phyloP scores from a whole-genome alignment of 148 eudicot genomes.

The Diospyros kaki region DNA sequence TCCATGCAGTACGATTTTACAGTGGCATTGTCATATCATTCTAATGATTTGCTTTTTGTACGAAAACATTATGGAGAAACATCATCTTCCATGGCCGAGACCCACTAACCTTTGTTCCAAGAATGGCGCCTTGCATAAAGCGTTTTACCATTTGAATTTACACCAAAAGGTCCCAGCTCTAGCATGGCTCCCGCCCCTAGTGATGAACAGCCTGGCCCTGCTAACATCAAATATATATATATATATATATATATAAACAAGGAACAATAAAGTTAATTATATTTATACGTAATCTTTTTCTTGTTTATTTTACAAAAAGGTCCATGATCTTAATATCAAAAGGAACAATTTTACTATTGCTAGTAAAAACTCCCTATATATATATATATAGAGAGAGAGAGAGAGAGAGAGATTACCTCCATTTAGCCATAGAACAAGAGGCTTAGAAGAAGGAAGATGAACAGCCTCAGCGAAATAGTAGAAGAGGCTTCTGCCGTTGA shows the following conservation, averaged over 20 bases:
- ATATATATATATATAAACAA: not conserved
- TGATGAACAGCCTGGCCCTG: constrained; percentile 53
- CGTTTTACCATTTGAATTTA: constrained; percentile 35
- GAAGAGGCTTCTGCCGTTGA: constrained; percentile 31
- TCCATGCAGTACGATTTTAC: too few relatives aligned
- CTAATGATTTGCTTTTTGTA: not conserved
- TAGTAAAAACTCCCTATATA: too few relatives aligned
- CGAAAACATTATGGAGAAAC: not conserved
- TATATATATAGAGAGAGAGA: not conserved
- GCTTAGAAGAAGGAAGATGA: constrained; percentile 26
- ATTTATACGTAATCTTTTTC: too few relatives aligned
- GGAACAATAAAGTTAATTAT: too few relatives aligned
- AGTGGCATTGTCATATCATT: too few relatives aligned
- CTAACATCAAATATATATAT: not conserved
- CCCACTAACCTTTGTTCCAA: constrained; percentile 36
- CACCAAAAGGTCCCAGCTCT: constrained; percentile 49
- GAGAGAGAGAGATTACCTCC: constrained; percentile 28
- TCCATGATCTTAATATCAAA: too few relatives aligned
- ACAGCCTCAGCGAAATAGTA: constrained; percentile 39
- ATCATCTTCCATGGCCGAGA: not conserved
- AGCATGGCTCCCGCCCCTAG: constrained; percentile 44
- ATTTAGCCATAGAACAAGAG: constrained; percentile 48
- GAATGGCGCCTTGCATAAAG: constrained; percentile 23
- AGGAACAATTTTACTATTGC: too few relatives aligned
- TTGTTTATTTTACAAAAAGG: too few relatives aligned